A percentile compares a stretch with the other conserved stretches of the same genome.
Conservation (phyloP, 1,139 yeast genomes). For the Protomyces arabidopsidicola region DNA sequence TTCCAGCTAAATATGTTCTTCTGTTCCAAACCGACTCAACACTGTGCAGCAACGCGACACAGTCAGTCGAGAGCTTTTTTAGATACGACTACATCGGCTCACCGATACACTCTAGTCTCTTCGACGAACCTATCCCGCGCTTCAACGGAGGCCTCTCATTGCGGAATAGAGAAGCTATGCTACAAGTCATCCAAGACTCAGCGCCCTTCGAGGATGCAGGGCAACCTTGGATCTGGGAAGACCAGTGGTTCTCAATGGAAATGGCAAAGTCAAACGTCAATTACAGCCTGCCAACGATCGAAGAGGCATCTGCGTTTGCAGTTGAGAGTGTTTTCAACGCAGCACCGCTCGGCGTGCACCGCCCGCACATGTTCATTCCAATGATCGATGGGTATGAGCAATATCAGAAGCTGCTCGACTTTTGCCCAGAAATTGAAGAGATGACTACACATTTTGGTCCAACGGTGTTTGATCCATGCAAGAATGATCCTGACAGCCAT, state of each 20-base stretch:
- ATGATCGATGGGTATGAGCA: neutral
- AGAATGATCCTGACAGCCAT: neutral
- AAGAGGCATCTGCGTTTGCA: slow-evolving; percentile 7
- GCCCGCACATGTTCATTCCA: neutral
- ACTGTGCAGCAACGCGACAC: slow-evolving; percentile 4
- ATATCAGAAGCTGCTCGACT: neutral
- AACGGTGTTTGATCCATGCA: neutral
- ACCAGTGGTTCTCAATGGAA: slow-evolving; percentile 5
- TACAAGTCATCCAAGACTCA: neutral
- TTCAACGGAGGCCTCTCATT: slow-evolving; percentile 17
- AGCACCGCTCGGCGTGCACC: slow-evolving; percentile 14
- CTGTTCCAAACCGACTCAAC: slow-evolving; percentile 16
- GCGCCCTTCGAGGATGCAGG: slow-evolving; percentile 1
- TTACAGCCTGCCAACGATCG: slow-evolving; percentile 1
- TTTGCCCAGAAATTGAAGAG: neutral
- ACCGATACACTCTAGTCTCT: neutral
- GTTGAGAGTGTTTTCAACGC: slow-evolving; percentile 15
- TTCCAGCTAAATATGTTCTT: slow-evolving; percentile 13
- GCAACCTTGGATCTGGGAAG: neutral
- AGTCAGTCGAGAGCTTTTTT: slow-evolving; percentile 8
- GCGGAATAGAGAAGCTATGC: slow-evolving; percentile 9
- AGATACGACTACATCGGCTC: slow-evolving; percentile 19
- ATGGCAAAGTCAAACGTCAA: neutral
- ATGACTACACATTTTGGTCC: neutral
- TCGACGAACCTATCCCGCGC: neutral